A percentile compares a stretch with the other conserved stretches of the same genome.
phyloP scores from a whole-genome alignment of 371 early-diverging fungal species.

The Lichtheimia ornata region DNA sequence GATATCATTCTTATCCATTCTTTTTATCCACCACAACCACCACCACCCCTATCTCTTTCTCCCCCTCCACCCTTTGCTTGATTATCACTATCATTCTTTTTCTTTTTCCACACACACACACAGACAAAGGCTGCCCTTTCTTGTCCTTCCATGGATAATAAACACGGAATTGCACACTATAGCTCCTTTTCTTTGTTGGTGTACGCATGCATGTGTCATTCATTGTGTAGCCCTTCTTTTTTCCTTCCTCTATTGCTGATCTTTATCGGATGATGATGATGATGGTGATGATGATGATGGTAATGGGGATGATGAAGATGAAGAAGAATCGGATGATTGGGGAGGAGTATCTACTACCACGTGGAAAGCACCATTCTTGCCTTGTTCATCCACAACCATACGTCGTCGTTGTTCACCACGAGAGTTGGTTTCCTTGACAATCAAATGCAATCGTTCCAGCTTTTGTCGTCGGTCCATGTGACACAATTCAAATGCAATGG shows the following conservation, averaged over 20 bases:
- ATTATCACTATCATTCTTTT: no score
- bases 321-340: neutral
- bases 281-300: neutral
- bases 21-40: no score
- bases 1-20: neutral
- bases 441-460: slow-evolving; percentile 36
- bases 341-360: slow-evolving; percentile 37
- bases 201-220: neutral
- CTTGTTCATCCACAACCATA: slow-evolving; percentile 30
- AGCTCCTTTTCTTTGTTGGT: neutral
- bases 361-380: slow-evolving; percentile 39
- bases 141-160: no score
- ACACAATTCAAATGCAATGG: slow-evolving; percentile 45
- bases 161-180: neutral
- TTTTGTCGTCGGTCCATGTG: slow-evolving; percentile 44
- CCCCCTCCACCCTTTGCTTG: no score
- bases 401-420: slow-evolving; percentile 17
- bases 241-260: neutral
- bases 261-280: neutral
- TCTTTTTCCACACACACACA: no score
- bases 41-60: no score
- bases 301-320: slow-evolving; percentile 1
- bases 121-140: no score
- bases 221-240: neutral
- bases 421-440: slow-evolving; percentile 48